Percentiles rank a stretch among this genome's conserved stretches.
phyloP scores from a whole-genome alignment of 192 early-diverging fungal species.

The Coemansia guatemalensis region DNA sequence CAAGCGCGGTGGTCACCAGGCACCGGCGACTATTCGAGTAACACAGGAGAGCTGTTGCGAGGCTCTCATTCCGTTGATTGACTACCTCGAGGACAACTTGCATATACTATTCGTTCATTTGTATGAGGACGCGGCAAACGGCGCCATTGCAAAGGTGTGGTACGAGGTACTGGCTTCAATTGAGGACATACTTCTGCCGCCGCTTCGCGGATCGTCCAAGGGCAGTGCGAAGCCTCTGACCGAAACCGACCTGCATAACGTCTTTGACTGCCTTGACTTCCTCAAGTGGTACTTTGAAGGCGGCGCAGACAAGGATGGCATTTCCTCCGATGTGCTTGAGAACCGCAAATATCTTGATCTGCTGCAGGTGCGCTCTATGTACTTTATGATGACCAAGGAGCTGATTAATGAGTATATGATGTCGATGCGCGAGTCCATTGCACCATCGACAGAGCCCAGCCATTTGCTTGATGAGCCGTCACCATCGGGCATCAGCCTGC shows the following conservation, averaged over 20 bases:
- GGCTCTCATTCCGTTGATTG: slow-evolving; percentile 65
- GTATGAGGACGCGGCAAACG: slow-evolving; percentile 62
- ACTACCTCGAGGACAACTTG: slow-evolving; percentile 75
- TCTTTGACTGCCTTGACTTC: slow-evolving; percentile 71
- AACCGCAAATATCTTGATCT: slow-evolving; percentile 67
- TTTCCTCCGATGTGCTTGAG: slow-evolving; percentile 61
- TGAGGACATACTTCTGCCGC: slow-evolving; percentile 71
- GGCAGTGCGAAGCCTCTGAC: slow-evolving; percentile 61
- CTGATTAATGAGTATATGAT: slow-evolving; percentile 64
- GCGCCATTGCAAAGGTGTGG: slow-evolving; percentile 71
- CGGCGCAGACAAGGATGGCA: slow-evolving; percentile 66
- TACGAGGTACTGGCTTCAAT: slow-evolving; percentile 65
- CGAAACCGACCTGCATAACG: slow-evolving; percentile 62
- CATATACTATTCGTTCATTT: slow-evolving; percentile 65
- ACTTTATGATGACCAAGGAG: slow-evolving; percentile 64
- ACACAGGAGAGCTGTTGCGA: slow-evolving; percentile 62
- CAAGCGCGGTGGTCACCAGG: slow-evolving; percentile 36
- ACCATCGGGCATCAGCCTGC: background rate
- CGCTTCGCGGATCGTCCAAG: slow-evolving; percentile 60
- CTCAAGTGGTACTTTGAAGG: slow-evolving; percentile 74
- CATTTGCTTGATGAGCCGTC: background rate
- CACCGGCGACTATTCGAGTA: slow-evolving; percentile 35
- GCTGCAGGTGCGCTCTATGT: slow-evolving; percentile 61
- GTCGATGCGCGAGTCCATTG: slow-evolving; percentile 35
- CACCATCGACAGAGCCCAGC: background rate